Percentiles rank a stretch among this genome's conserved stretches.
Evolutionary conservation across 768 basidiomycete genomes (phyloP).

Genomic region (Psilocybe tampanensis): DNA sequence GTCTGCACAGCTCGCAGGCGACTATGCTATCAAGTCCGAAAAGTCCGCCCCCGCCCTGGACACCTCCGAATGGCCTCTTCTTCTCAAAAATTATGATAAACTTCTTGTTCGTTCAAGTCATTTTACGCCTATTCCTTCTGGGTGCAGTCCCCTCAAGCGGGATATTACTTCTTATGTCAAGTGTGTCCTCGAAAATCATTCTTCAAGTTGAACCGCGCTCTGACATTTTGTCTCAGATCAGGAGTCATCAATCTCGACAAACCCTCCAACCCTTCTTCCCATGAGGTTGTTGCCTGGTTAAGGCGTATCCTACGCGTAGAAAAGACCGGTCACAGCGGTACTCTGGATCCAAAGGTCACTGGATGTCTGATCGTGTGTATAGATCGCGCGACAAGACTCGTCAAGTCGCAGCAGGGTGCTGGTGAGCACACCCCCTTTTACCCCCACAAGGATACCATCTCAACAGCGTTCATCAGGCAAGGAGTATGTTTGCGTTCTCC

Average conservation of each 20-base stretch:
- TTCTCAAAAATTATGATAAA: constrained; percentile 99
- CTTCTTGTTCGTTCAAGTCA: constrained; percentile 92
- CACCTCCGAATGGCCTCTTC: constrained; percentile 96
- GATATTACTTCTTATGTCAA: constrained; percentile 92
- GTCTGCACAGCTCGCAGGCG: constrained; percentile 71
- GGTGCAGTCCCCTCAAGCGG: constrained; percentile 93
- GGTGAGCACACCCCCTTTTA: constrained; percentile 46
- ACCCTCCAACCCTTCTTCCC: constrained; percentile 97
- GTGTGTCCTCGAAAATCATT: constrained; percentile 39
- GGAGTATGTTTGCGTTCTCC: constrained; percentile 97
- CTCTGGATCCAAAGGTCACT: constrained; percentile 98
- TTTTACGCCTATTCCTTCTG: constrained; percentile 96
- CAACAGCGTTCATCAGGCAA: constrained; percentile 60
- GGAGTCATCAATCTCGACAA: constrained; percentile 99
- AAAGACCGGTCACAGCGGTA: constrained; percentile 99
- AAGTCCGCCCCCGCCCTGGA: constrained; percentile 74
- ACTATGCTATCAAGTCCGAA: constrained; percentile 85
- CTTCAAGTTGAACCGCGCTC: constrained; percentile 8
- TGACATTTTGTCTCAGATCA: constrained; percentile 55
- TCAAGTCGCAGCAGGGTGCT: constrained; percentile 98
- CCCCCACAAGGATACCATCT: neutral
- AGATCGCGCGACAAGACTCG: constrained; percentile 95
- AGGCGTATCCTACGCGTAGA: constrained; percentile 95
- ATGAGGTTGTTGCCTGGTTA: constrained; percentile 99
- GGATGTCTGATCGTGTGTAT: constrained; percentile 99